phyloP scores from a whole-genome alignment of 257 asterid genomes.

The Marsdenia floribunda region DNA sequence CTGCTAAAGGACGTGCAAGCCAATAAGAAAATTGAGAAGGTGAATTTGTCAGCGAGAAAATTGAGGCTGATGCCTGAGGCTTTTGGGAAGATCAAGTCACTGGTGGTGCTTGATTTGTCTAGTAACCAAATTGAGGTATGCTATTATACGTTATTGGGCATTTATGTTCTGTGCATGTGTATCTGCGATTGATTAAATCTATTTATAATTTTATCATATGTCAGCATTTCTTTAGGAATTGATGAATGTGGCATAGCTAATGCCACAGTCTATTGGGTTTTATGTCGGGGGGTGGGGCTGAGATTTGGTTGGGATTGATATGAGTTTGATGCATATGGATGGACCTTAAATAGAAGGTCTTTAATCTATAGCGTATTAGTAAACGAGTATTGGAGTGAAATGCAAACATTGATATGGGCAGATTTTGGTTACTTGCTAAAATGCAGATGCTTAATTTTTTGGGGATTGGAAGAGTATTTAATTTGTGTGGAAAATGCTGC shows the following conservation, averaged over 20 bases:
- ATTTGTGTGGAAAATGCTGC: neutral
- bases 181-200: neutral
- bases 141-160: neutral
- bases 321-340: constrained; percentile 1
- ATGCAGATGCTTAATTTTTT: neutral
- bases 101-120: constrained; percentile 66
- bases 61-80: constrained; percentile 77
- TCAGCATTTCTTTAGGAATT: neutral
- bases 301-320: neutral
- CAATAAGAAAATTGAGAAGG: constrained; percentile 42
- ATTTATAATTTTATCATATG: neutral
- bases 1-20: constrained; percentile 63
- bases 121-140: constrained; percentile 71
- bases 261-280: neutral
- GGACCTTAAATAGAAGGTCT: neutral
- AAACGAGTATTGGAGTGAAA: neutral
- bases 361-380: no score
- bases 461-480: neutral
- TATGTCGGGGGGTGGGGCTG: no score
- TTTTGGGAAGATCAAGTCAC: constrained; percentile 51
- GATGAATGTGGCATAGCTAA: neutral
- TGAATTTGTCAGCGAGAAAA: constrained; percentile 52
- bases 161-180: neutral
- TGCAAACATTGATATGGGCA: neutral
- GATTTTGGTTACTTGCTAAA: neutral